Conservation (phyloP, 495 filamentous ascomycete genomes). For the Tuber umbilicatum region DNA sequence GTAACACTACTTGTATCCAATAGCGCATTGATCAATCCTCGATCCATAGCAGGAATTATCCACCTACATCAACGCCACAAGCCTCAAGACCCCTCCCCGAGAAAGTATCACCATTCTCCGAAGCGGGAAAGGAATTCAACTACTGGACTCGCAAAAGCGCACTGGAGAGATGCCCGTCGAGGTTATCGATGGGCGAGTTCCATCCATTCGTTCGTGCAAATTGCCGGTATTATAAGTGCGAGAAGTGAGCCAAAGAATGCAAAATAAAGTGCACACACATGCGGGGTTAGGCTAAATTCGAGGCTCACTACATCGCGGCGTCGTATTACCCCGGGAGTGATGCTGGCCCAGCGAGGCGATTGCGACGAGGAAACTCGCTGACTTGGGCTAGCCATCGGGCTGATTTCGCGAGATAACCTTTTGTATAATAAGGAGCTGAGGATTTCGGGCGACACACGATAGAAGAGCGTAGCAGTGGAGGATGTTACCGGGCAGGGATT, state of each 20-base stretch:
- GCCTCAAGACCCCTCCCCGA: background rate
- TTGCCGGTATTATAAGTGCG: background rate
- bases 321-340: background rate
- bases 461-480: background rate
- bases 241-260: background rate
- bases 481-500: background rate
- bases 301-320: background rate
- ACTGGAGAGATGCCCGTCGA: background rate
- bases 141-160: slow-evolving; percentile 2
- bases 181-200: background rate
- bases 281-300: background rate
- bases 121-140: slow-evolving; percentile 5
- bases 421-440: background rate
- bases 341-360: background rate
- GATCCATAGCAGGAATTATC: background rate
- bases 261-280: background rate
- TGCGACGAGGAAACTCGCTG: background rate
- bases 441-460: background rate
- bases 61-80: background rate
- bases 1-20: background rate
- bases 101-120: background rate
- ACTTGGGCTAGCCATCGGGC: background rate
- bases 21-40: background rate
- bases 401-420: background rate
- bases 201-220: background rate